Percentiles rank a stretch among this genome's conserved stretches.
Evolutionary conservation across 2,329 filamentous ascomycete genomes (phyloP).

Genomic region (Venturia pyrina): DNA sequence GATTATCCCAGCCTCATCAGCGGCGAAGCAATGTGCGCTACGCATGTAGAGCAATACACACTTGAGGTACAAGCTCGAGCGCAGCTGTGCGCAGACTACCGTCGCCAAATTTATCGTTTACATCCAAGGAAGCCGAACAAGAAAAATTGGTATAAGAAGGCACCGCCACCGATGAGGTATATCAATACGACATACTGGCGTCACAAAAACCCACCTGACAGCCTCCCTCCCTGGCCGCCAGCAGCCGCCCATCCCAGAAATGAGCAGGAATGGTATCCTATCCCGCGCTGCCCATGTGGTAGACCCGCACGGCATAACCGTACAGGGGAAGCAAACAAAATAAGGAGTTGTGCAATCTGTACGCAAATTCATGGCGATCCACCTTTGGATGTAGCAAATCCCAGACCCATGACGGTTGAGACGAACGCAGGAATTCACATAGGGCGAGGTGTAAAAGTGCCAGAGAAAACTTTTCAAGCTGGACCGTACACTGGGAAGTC

Average conservation of each 20-base stretch:
- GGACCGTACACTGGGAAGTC: neutral
- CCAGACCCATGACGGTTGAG: neutral
- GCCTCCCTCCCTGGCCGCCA: neutral
- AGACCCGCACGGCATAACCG: neutral
- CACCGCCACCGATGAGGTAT: neutral
- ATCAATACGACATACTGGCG: neutral
- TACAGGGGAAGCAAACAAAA: neutral
- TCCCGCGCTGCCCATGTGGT: neutral
- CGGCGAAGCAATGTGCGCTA: neutral
- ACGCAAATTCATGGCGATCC: neutral
- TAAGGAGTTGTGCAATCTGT: neutral
- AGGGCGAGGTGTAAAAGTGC: neutral
- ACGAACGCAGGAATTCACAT: neutral
- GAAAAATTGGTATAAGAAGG: neutral
- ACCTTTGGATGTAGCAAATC: neutral
- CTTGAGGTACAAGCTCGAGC: neutral
- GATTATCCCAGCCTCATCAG: neutral
- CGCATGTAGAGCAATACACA: neutral
- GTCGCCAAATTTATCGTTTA: neutral
- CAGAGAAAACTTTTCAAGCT: neutral
- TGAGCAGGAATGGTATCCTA: neutral
- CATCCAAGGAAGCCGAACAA: neutral
- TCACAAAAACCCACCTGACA: neutral
- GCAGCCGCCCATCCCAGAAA: neutral
- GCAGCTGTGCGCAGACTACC: neutral